Evolutionary conservation across 495 filamentous ascomycete genomes (phyloP).

Genomic region (Penicillium nucicola): DNA sequence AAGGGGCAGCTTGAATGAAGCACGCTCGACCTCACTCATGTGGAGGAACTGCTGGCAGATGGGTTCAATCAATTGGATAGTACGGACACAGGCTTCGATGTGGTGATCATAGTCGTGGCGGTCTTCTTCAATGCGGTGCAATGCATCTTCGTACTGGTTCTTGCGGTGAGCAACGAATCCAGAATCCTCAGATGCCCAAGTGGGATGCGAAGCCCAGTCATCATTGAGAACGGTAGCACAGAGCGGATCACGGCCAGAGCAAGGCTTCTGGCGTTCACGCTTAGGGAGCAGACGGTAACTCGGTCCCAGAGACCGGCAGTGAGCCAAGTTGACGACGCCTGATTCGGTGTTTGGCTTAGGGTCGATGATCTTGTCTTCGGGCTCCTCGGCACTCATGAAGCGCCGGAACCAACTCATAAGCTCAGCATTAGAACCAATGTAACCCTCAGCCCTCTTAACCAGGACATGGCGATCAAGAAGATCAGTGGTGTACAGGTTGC

Average conservation of each 20-base stretch:
- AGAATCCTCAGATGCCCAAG: constrained; percentile 98
- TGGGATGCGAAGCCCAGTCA: constrained; percentile 97
- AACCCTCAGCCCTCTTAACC: constrained; percentile 74
- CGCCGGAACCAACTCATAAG: constrained; percentile 80
- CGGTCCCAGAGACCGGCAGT: constrained; percentile 88
- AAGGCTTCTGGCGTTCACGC: constrained; percentile 79
- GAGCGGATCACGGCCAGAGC: constrained; percentile 90
- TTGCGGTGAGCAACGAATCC: constrained; percentile 98
- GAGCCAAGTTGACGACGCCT: constrained; percentile 79
- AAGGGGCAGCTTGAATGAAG: constrained; percentile 68
- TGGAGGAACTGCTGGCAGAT: constrained; percentile 83
- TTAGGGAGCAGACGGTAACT: constrained; percentile 93
- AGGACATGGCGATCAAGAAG: constrained; percentile 80
- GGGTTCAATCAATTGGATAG: constrained; percentile 91
- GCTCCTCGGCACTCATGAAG: constrained; percentile 69
- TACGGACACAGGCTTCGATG: constrained; percentile 88
- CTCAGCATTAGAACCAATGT: constrained; percentile 85
- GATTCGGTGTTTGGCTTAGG: constrained; percentile 69
- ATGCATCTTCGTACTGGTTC: constrained; percentile 86
- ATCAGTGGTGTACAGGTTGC: constrained; percentile 89
- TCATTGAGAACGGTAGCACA: constrained; percentile 92
- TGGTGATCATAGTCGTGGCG: constrained; percentile 98
- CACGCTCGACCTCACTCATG: constrained; percentile 67
- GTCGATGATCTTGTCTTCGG: constrained; percentile 71
- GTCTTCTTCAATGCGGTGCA: constrained; percentile 97